These are phyloP conservation scores for Pythium phragmitis DNA, from an alignment of 352 stramenopile species.

Conservation along the genomic window DNA sequence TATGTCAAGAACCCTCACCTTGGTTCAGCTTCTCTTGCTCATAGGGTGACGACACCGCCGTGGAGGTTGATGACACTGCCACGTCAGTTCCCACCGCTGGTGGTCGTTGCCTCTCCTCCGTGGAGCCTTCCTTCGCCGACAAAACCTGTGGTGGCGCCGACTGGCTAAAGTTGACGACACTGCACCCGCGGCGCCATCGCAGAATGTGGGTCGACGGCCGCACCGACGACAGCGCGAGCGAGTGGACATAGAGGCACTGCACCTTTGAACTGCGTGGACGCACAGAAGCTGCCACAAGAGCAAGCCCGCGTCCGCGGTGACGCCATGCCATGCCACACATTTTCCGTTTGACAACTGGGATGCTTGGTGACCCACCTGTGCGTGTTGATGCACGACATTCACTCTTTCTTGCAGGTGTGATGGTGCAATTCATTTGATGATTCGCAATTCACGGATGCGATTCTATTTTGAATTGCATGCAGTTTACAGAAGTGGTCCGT, in stretches of 20 bases:
- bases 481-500: too few relatives aligned
- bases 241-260: not conserved
- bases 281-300: not conserved
- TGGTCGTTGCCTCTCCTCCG: not conserved
- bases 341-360: constrained; percentile 9
- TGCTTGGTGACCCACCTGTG: not conserved
- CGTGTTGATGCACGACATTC: not conserved
- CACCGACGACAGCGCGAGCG: constrained; percentile 3
- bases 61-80: not conserved
- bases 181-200: constrained; percentile 13
- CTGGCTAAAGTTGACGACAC: constrained; percentile 16
- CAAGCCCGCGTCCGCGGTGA: not conserved
- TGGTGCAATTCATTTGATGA: constrained; percentile 5
- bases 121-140: not conserved
- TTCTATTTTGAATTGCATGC: constrained; percentile 1
- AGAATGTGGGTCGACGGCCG: constrained; percentile 5
- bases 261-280: not conserved
- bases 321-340: constrained; percentile 4
- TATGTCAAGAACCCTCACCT: not conserved
- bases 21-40: constrained; percentile 20
- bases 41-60: not conserved
- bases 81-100: not conserved
- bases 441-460: not conserved
- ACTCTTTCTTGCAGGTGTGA: not conserved
- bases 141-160: not conserved